A percentile compares a stretch with the other conserved stretches of the same genome.
phyloP scores from a whole-genome alignment of 2,329 filamentous ascomycete species.

The Penicillium psychrosexuale region DNA sequence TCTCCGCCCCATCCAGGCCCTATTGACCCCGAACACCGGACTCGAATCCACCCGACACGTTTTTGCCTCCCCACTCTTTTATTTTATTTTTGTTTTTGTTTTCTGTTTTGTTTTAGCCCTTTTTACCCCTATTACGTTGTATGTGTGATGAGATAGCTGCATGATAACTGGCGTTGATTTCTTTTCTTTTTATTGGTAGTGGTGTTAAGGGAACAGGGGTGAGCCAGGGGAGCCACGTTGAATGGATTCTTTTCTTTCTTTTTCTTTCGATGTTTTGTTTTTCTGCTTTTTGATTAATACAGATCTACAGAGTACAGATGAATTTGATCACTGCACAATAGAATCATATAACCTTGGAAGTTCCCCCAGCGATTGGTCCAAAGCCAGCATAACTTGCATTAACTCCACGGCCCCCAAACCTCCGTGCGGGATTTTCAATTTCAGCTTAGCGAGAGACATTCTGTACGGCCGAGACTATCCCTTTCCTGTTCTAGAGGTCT shows the following conservation, averaged over 20 bases:
- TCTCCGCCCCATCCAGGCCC: constrained; percentile 5
- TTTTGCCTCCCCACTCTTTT: neutral
- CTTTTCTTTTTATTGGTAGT: constrained; percentile 3
- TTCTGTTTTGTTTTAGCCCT: neutral
- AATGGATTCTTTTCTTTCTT: neutral
- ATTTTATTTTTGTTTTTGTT: neutral
- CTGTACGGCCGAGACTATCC: neutral
- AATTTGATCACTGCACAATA: neutral
- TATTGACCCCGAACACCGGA: neutral
- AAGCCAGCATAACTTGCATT: neutral
- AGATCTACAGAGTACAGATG: constrained; percentile 1
- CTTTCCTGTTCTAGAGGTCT: neutral
- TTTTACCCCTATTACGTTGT: neutral
- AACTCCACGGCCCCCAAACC: constrained; percentile 10
- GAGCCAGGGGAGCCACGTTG: constrained; percentile 4
- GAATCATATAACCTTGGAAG: neutral
- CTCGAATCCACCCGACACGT: neutral
- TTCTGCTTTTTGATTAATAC: neutral
- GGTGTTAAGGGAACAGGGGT: constrained; percentile 7
- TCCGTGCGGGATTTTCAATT: constrained; percentile 6
- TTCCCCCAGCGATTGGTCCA: neutral
- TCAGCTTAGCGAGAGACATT: neutral
- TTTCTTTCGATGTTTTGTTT: neutral
- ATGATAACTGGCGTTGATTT: constrained; percentile 9
- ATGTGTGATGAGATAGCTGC: constrained; percentile 13